Conservation (phyloP, 2,329 filamentous ascomycete genomes). For the Penicillium brevicompactum region DNA sequence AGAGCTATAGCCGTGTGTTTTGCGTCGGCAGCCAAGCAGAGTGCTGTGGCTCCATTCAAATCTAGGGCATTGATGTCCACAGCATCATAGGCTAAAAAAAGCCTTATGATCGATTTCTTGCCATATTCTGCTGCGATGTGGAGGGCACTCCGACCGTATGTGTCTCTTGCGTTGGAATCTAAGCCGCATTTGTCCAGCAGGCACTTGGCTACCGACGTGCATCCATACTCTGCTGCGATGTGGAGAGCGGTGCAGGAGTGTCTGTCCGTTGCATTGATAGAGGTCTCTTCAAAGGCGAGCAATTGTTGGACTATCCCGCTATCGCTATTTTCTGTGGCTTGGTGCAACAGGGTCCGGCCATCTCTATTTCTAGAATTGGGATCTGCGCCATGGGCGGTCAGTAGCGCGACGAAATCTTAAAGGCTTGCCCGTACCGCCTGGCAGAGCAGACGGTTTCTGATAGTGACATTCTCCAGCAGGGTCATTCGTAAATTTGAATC, state of each 20-base stretch:
- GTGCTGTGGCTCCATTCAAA: slow-evolving; percentile 5
- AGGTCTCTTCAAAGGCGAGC: slow-evolving; percentile 2
- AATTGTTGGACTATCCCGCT: slow-evolving; percentile 1
- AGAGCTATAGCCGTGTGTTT: slow-evolving; percentile 2
- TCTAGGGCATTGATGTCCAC: slow-evolving; percentile 6
- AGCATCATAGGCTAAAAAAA: slow-evolving; percentile 4
- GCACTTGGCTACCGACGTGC: no score
- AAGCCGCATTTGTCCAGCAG: neutral
- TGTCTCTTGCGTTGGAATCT: slow-evolving; percentile 4
- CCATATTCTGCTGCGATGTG: slow-evolving; percentile 10
- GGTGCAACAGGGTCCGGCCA: slow-evolving; percentile 2
- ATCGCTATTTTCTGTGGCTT: slow-evolving; percentile 3
- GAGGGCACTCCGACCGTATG: slow-evolving; percentile 6
- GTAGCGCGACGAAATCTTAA: slow-evolving; percentile 6
- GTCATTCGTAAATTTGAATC: no score
- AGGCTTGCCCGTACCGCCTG: slow-evolving; percentile 2
- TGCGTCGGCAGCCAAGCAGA: slow-evolving; percentile 6
- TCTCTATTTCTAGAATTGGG: neutral
- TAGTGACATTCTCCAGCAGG: neutral
- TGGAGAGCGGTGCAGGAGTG: neutral
- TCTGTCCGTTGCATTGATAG: slow-evolving; percentile 3
- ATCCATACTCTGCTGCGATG: slow-evolving; percentile 2
- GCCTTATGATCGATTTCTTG: slow-evolving; percentile 6
- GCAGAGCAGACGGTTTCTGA: no score
- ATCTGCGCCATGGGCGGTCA: slow-evolving; percentile 5